Base-by-base conservation (phyloP, 306 rosid genomes). In the Cucumis hystrix region DNA sequence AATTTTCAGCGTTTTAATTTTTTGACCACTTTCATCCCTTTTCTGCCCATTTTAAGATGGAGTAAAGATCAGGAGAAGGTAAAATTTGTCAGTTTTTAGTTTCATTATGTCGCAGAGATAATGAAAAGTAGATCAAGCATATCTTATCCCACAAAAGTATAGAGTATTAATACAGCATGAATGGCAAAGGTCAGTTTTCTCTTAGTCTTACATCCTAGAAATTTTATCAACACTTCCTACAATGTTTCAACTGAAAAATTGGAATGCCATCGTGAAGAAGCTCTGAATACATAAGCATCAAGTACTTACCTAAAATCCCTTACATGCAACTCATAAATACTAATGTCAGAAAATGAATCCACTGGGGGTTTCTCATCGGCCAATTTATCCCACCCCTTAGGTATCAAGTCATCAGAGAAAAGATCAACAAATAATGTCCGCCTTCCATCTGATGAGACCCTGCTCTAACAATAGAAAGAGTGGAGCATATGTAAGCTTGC, bases 241-340 rank as follows among this genome's bases (percentile, higher is more conserved):
- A 20, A 67, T 20, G 18, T n/a, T 65, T 67, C 12, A 64, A 57
- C 16, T 51, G 74, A 72, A 79, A 66, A 81, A 37, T 58, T 33
- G 69, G 76, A 58, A 23, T 74, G 16, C 41, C 49, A 57, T 79
- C 39, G 30, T 40, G 49, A 78, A 72, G 10, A 83, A 75, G 62
- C 67, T 30, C 45, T n/a, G 37, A 68, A 63, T 39, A 57, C 21
- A 59, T 12, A 75, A 69, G 71, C 75, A 57, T 56, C 25, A 63
- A 61, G 74, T 61, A 45, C 57, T 63, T 83, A 90, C 98, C 98
- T 95, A 85, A 95, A 95, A 84, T 95, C 98, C 82, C 96, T 88
- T 81, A 90, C 82, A 80, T 95, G 97, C 88, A 90, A 76, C 87
- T 95, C 97, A 83, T 92, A 92, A 80, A 95, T 85, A 82, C 98